Base-by-base conservation (phyloP, 768 basidiomycete species). In the Mycena epipterygia region DNA sequence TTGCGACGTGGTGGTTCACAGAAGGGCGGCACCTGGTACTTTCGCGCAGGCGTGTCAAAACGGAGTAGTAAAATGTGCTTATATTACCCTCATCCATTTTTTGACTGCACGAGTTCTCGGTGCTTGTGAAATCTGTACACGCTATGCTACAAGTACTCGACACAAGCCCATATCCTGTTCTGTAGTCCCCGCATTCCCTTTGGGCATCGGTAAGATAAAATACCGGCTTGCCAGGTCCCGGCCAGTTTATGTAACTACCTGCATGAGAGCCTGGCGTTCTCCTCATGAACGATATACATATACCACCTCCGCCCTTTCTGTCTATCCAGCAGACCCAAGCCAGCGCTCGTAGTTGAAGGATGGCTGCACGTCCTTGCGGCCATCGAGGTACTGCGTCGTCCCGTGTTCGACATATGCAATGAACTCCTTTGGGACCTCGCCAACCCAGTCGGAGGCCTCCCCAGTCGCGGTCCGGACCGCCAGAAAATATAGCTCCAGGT, bases 401-500 rank as follows among this genome's bases (percentile, higher is more conserved):
- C 77, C 84, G 25, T 81, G 81, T 52, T 88, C 87, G 19, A 88
- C 83, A 75, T 88, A 87, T 6, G 81, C 61, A 12, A 83, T 73
- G 51, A 86, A 86, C 37, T 88, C 87, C 61, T 82, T 81, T 16
- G 86, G 81, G 3, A 79, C 75, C 44, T 87, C 84, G 14, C 83
- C 82, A 8, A 72, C 67, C 80, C 82, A 82, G 33, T 81, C 79
- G 5, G 76, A 62, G 17, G 68, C 71, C 21, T 85, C 81, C 5
- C 88, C 89, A 59, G 76, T 78, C 0, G 82, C 84, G n/a, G 83
- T 88, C 41, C 87, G 83, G 25, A 92, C 83, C 30, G 89, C 87
- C 21, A 77, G 79, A 32, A 80, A 76, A 74, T 93, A 93, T 2
- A 90, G 77, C 68, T 88, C 85, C 35, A 90, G 78, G 68, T 92